Evolutionary conservation across 192 early-diverging fungal species (phyloP), one percentile per base, ranked within the genome.

Genomic region (Helicostylum pulchrum): DNA sequence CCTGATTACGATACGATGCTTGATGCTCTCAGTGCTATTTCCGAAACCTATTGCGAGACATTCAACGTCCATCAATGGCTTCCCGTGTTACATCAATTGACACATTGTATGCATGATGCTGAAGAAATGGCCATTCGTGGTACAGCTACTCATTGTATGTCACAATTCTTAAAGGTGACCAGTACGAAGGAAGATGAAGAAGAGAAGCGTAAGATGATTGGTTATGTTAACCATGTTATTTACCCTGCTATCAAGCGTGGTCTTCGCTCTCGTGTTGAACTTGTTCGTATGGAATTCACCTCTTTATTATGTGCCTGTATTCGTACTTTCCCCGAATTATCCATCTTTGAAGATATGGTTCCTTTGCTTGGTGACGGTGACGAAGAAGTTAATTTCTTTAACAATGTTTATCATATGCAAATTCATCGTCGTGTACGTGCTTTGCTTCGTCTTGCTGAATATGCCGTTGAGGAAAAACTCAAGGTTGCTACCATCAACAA

Each of bases 351-450:
- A 7, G 88, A 89, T 66, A 77, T 94, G 85, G 66, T 70, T 0
- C 65, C 69, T 15, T 72, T 94, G 19, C 63, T 92, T 47, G 87
- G 79, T 15, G 81, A 81, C 59, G 88, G 81, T 23, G 89, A 94
- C 69, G 91, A 94, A n/a, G 93, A 99, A 66, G 87, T 91, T 5
- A 95, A 88, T 61, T 95, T 99, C 77, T 99, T 98, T 71, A 87
- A 83, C 74, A 99, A 99, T 68, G 85, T 98, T 58, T 83, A 92
- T 62, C 97, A 99, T 65, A 85, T 99, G 62, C 97, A 99, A 79
- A 76, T 90, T 15, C 97, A 99, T 72, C 88, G 97, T 62, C 92
- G 97, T 57, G 67, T 90, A 7, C 85, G 92, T 54, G 91, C 96
- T 0, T 63, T 98, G 60, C 78, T 80, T 48, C 85, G 94, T 17